phyloP scores from a whole-genome alignment of 2,329 filamentous ascomycete species.

The Leptographium lundbergii region DNA sequence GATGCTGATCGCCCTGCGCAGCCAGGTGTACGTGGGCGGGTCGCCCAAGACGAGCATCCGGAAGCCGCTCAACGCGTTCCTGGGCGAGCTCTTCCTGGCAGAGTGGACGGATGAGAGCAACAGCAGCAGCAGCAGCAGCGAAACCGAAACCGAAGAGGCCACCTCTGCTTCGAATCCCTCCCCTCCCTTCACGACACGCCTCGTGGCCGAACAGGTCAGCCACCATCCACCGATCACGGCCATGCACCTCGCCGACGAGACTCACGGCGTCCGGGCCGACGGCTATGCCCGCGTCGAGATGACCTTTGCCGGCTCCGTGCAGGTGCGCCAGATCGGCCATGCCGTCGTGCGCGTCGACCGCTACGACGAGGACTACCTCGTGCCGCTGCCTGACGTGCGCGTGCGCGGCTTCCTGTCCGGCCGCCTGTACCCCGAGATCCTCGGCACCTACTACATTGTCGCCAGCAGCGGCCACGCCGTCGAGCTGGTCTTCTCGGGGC shows the following conservation, averaged over 20 bases:
- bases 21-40: constrained; percentile 34
- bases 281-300: constrained; percentile 40
- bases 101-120: constrained; percentile 17
- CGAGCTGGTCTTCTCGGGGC: constrained; percentile 33
- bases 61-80: constrained; percentile 40
- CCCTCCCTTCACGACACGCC: constrained; percentile 15
- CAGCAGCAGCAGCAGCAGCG: background rate
- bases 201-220: constrained; percentile 36
- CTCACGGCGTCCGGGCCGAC: constrained; percentile 30
- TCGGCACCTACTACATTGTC: constrained; percentile 30
- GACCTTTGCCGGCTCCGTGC: constrained; percentile 34
- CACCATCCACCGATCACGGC: constrained; percentile 42
- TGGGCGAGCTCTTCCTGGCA: constrained; percentile 36
- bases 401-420: constrained; percentile 34
- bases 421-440: constrained; percentile 34
- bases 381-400: constrained; percentile 34
- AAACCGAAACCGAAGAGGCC: background rate
- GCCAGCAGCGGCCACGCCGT: constrained; percentile 31
- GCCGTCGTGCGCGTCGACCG: constrained; percentile 35
- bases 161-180: background rate
- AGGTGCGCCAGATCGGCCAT: constrained; percentile 37
- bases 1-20: constrained; percentile 32
- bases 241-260: constrained; percentile 31
- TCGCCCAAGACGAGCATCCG: constrained; percentile 34
- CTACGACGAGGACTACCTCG: constrained; percentile 34